phyloP scores from a whole-genome alignment of 2,329 filamentous ascomycete species.

The Colletotrichum sp. region DNA sequence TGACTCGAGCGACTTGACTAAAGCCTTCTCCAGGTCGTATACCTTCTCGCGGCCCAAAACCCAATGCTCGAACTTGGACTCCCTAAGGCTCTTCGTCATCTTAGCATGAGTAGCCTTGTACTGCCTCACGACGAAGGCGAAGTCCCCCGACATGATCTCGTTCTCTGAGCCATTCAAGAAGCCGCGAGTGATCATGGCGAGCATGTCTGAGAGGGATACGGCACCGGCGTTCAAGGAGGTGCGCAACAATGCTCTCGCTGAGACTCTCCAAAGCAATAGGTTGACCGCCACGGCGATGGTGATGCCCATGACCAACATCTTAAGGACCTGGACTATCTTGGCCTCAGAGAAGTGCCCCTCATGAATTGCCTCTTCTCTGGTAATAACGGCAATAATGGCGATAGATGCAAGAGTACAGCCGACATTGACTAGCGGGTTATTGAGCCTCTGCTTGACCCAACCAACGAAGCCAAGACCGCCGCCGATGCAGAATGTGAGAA shows the following conservation, averaged over 20 bases:
- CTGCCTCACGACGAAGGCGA: slow-evolving; percentile 62
- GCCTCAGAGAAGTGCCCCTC: slow-evolving; percentile 79
- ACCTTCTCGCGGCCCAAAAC: slow-evolving; percentile 78
- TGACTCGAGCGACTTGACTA: slow-evolving; percentile 84
- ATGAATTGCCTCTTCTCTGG: slow-evolving; percentile 89
- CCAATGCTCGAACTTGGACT: slow-evolving; percentile 91
- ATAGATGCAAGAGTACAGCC: slow-evolving; percentile 86
- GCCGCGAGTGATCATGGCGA: slow-evolving; percentile 80
- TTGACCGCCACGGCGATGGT: slow-evolving; percentile 75
- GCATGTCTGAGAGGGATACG: slow-evolving; percentile 77
- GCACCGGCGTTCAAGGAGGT: slow-evolving; percentile 77
- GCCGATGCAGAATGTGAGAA: slow-evolving; percentile 84
- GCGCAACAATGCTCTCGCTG: slow-evolving; percentile 75
- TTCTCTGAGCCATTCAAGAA: slow-evolving; percentile 85
- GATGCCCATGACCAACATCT: slow-evolving; percentile 84
- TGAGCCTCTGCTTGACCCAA: slow-evolving; percentile 83
- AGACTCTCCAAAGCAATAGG: slow-evolving; percentile 77
- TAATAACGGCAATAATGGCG: slow-evolving; percentile 87
- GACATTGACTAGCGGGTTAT: slow-evolving; percentile 81
- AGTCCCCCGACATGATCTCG: slow-evolving; percentile 72
- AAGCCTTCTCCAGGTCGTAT: slow-evolving; percentile 77
- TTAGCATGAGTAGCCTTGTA: slow-evolving; percentile 73
- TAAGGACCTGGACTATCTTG: slow-evolving; percentile 82
- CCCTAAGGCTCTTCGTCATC: slow-evolving; percentile 78
- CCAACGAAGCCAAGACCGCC: slow-evolving; percentile 86